Base-by-base conservation (phyloP, 805 yeast species). In the Brettanomyces bruxellensis region DNA sequence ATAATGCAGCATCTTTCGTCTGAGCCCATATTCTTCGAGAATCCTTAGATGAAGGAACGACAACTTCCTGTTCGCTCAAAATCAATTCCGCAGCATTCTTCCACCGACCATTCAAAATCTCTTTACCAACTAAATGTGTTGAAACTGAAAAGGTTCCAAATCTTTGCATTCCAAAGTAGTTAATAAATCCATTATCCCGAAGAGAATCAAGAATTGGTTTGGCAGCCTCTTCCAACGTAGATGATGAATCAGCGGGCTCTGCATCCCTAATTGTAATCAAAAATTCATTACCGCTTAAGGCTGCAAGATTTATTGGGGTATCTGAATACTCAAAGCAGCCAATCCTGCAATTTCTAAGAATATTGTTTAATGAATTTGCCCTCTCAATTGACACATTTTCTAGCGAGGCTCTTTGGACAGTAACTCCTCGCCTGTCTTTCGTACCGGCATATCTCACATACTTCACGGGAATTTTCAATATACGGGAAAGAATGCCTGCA, bases 121-220 rank as follows among this genome's bases (percentile, higher is more conserved):
- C 73, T 50, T 77, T 78, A 43, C 99, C 99, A 45, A 90, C 72
- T 30, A 73, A 76, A 64, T 93, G 97, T 0, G 99, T 90, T 3
- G 98, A 87, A 28, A 89, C 73, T 11, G 96, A 86, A 59, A 88
- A 91, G 0, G 99, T 90, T 28, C 99, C 99, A 62, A 93, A 93
- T 59, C 99, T 72, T 69, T 93, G 99, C 90, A 93, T 83, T n/a
- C 99, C 99, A 62, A 76, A 93, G 60, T 93, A 93, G 64, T 93
- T 93, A 52, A 93, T 83, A 58, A 87, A 93, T 0, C 99, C 99
- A 28, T 74, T 70, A 1, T 69, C 70, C 44, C 70, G 68, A 45
- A 91, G 68, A 0, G 87, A 74, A 4, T 69, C 59, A 52, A 90
- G 71, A 25, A 88, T 74, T 8, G 68, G 60, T 12, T 63, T 60